Percentiles rank a stretch among this genome's conserved stretches.
phyloP scores from a whole-genome alignment of 768 basidiomycete genomes.

The Termitomyces sp. region DNA sequence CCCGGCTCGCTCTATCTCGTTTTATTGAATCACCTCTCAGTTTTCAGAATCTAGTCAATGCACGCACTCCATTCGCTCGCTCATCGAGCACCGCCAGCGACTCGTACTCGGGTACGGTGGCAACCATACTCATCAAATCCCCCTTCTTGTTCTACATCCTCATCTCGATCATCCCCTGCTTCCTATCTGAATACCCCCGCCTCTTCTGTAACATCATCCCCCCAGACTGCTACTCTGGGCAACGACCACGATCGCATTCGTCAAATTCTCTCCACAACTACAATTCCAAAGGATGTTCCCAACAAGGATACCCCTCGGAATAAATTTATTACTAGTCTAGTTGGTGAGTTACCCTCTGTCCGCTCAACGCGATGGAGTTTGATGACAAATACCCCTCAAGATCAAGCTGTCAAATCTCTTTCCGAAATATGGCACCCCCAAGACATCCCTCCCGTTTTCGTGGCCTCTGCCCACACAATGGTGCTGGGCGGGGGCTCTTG shows the following conservation, averaged over 20 bases:
- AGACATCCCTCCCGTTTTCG: slow-evolving; percentile 59
- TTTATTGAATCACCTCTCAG: slow-evolving; percentile 27
- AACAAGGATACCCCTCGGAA: slow-evolving; percentile 45
- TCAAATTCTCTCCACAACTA: slow-evolving; percentile 20
- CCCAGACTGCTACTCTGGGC: slow-evolving; percentile 31
- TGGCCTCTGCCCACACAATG: slow-evolving; percentile 30
- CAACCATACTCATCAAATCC: slow-evolving; percentile 65
- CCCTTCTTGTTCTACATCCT: slow-evolving; percentile 33
- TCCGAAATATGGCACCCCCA: slow-evolving; percentile 80
- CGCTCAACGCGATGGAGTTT: slow-evolving; percentile 2
- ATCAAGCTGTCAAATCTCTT: slow-evolving; percentile 76
- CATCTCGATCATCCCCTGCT: slow-evolving; percentile 35
- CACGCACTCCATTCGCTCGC: slow-evolving; percentile 50
- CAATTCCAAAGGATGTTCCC: slow-evolving; percentile 28
- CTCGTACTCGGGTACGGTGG: slow-evolving; percentile 73
- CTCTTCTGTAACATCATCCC: slow-evolving; percentile 48
- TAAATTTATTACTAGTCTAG: slow-evolving; percentile 64
- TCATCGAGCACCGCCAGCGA: slow-evolving; percentile 67
- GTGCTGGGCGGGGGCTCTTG: slow-evolving; percentile 19
- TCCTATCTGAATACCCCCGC: slow-evolving; percentile 58
- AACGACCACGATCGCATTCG: slow-evolving; percentile 30
- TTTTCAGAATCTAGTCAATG: slow-evolving; percentile 28
- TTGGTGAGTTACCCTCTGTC: slow-evolving; percentile 55
- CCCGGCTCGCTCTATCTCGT: slow-evolving; percentile 22
- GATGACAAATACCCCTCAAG: slow-evolving; percentile 34